Evolutionary conservation across 805 yeast species (phyloP).

Genomic region (Ogataea polymorpha): DNA sequence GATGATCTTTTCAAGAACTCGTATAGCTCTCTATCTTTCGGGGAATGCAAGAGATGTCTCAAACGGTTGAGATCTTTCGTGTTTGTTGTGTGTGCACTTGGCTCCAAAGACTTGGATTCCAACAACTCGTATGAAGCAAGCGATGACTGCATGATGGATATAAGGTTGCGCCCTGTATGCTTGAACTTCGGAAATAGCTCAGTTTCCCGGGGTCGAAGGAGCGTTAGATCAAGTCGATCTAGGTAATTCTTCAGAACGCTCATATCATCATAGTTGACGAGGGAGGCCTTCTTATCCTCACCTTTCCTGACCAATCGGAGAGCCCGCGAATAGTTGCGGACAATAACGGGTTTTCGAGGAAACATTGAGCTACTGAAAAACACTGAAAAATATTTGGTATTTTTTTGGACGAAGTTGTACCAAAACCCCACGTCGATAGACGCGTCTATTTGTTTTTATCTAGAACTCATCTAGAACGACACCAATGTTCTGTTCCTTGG

Average conservation of each 20-base stretch:
- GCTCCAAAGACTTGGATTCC: background rate
- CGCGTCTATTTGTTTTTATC: constrained; percentile 2
- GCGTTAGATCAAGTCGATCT: background rate
- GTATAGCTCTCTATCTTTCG: constrained; percentile 13
- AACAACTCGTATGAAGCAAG: background rate
- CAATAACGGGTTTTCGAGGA: constrained; percentile 3
- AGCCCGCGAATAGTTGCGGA: constrained; percentile 1
- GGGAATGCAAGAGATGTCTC: constrained; percentile 11
- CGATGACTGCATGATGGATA: constrained; percentile 2
- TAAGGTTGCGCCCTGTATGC: constrained; percentile 13
- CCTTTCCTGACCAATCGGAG: background rate
- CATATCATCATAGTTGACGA: constrained; percentile 4
- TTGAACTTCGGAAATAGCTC: background rate
- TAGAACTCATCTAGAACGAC: constrained; percentile 31
- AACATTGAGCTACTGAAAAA: constrained; percentile 1
- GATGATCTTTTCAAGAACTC: constrained; percentile 3
- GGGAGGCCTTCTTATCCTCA: background rate
- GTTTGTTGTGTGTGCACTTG: too few relatives aligned
- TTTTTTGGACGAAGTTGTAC: background rate
- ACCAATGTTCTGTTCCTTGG: constrained; percentile 31
- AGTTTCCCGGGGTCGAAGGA: background rate
- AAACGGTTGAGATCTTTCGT: constrained; percentile 6
- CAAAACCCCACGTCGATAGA: constrained; percentile 1
- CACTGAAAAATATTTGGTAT: constrained; percentile 1
- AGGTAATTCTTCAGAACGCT: constrained; percentile 1